These are phyloP conservation scores for Rhodamnia rubescens DNA, from an alignment of 345 rosid genomes.

Conservation along the genomic window DNA sequence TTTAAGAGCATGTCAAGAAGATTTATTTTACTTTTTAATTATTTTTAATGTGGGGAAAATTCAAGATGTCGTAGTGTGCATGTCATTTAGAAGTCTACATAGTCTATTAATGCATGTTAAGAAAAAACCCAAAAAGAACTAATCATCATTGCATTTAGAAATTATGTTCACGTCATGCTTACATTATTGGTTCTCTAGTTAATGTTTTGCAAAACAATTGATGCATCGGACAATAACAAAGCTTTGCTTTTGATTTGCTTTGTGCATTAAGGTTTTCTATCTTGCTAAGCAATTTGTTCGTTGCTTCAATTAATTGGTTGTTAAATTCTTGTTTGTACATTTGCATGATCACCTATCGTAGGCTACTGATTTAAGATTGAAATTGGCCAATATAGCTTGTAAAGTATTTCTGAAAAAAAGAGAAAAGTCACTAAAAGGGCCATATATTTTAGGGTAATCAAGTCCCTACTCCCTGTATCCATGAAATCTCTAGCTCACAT, in stretches of 20 bases:
- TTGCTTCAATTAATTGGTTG: background rate
- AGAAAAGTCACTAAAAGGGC: background rate
- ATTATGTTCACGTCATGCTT: background rate
- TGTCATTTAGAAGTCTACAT: background rate
- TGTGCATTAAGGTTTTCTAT: background rate
- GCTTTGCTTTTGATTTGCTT: background rate
- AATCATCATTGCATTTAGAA: background rate
- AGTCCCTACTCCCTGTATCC: background rate
- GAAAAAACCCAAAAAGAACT: background rate
- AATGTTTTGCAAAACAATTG: background rate
- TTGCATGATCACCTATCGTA: fast-evolving
- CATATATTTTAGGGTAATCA: background rate
- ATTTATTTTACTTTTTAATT: too few species aligned
- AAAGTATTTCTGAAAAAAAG: background rate
- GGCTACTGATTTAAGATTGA: background rate
- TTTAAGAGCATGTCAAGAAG: too few species aligned
- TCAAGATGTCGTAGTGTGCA: background rate
- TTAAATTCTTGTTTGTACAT: background rate
- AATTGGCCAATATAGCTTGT: background rate
- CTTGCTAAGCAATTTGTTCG: background rate
- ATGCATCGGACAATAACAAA: background rate
- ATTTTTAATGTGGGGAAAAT: too few species aligned
- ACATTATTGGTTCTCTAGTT: background rate
- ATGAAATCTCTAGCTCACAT: background rate
- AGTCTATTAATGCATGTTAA: background rate